These are phyloP conservation scores for Pseudomassariella vexata DNA, from an alignment of 2,329 filamentous ascomycete genomes.

Conservation along the genomic window DNA sequence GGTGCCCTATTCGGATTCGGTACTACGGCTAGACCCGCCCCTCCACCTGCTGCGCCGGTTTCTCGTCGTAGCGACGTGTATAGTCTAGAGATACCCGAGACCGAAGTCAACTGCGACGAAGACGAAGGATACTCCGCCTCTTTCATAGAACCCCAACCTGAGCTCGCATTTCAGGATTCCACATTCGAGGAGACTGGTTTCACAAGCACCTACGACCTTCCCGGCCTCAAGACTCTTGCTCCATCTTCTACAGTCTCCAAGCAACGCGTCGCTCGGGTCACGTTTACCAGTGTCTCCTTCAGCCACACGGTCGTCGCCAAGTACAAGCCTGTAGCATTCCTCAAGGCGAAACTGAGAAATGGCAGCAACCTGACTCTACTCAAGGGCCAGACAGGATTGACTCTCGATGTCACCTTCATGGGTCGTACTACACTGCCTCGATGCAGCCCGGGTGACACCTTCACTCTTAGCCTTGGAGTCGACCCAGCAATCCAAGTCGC, in stretches of 20 bases:
- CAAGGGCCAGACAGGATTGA: constrained; percentile 48
- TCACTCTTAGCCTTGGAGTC: constrained; percentile 51
- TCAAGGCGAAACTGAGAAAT: constrained; percentile 53
- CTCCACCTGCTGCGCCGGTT: too few relatives aligned
- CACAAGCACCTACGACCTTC: constrained; percentile 56
- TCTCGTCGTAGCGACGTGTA: too few relatives aligned
- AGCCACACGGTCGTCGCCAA: constrained; percentile 56
- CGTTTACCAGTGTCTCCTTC: constrained; percentile 45
- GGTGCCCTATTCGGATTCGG: too few relatives aligned
- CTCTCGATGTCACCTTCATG: constrained; percentile 58
- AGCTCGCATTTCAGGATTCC: constrained; percentile 44
- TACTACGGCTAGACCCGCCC: too few relatives aligned
- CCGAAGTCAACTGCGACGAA: too few relatives aligned
- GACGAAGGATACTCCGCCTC: constrained; percentile 13
- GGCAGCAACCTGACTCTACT: constrained; percentile 50
- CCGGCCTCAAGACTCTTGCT: constrained; percentile 48
- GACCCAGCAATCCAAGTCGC: constrained; percentile 50
- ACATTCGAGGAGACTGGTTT: constrained; percentile 53
- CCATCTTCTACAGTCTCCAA: constrained; percentile 46
- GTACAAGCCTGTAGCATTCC: constrained; percentile 52
- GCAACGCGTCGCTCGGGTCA: constrained; percentile 53
- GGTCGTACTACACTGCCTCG: constrained; percentile 50
- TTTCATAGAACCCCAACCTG: constrained; percentile 17
- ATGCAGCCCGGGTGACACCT: constrained; percentile 47
- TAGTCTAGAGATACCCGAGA: too few relatives aligned